Percentiles rank a stretch among this genome's conserved stretches.
phyloP scores from a whole-genome alignment of 176 grass and related monocot species.

The Oryza coarctata region DNA sequence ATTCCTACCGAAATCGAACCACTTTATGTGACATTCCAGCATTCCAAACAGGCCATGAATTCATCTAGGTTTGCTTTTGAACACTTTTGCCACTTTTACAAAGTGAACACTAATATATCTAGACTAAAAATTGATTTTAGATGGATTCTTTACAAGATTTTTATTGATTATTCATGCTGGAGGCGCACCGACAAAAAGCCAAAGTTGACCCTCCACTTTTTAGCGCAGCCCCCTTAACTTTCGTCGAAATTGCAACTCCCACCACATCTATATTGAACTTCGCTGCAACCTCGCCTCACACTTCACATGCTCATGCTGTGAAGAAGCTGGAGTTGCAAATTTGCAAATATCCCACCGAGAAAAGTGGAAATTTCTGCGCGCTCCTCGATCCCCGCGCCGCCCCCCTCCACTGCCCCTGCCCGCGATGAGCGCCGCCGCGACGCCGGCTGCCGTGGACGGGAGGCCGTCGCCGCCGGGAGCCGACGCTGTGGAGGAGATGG shows the following conservation, averaged over 20 bases:
- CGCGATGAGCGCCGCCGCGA: slow-evolving; percentile 34
- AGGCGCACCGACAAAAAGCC: slow-evolving; percentile 7
- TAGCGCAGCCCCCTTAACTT: slow-evolving; percentile 8
- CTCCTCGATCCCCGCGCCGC: neutral
- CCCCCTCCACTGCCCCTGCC: neutral
- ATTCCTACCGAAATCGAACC: too few species aligned
- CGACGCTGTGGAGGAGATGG: slow-evolving; percentile 39
- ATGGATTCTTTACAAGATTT: too few species aligned
- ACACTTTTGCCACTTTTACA: too few species aligned
- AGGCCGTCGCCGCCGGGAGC: neutral
- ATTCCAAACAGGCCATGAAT: too few species aligned
- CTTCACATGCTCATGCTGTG: too few species aligned
- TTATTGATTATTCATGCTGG: too few species aligned
- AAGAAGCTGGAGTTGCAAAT: neutral
- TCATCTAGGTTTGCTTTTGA: too few species aligned
- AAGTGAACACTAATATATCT: too few species aligned
- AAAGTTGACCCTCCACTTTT: neutral
- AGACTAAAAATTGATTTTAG: neutral
- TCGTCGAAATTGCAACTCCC: neutral
- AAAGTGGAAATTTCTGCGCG: neutral
- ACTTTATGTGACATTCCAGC: too few species aligned
- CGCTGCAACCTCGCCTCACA: too few species aligned
- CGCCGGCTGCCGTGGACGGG: slow-evolving; percentile 4
- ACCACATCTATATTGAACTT: too few species aligned
- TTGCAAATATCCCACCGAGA: neutral